phyloP scores from a whole-genome alignment of 2,329 filamentous ascomycete genomes.

The Diplodia sapinea region DNA sequence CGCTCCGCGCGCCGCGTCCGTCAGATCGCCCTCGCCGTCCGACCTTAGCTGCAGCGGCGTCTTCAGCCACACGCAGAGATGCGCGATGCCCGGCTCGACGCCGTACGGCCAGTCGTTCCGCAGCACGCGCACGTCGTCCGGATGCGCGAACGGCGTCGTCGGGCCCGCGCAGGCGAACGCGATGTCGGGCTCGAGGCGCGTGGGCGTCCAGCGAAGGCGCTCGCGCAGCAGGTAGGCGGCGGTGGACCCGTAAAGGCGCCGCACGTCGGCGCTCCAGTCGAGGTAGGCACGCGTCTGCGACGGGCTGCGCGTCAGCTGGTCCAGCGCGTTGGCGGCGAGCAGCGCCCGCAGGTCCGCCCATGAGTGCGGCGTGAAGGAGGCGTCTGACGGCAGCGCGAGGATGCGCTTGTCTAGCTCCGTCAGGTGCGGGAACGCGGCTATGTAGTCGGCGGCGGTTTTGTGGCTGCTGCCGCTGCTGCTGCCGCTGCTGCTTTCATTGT shows the following conservation, averaged over 20 bases:
- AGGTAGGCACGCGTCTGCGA: conserved; percentile 65
- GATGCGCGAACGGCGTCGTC: conserved; percentile 58
- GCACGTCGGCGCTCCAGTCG: conserved; percentile 62
- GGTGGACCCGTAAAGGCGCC: conserved; percentile 61
- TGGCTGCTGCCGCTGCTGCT: not conserved
- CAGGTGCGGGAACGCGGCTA: conserved; percentile 42
- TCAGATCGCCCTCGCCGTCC: conserved; percentile 41
- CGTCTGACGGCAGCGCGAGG: conserved; percentile 33
- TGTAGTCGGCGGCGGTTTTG: conserved; percentile 33
- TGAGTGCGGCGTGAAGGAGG: conserved; percentile 43
- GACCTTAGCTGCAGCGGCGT: conserved; percentile 42
- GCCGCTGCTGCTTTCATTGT: too few relatives aligned
- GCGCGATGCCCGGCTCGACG: conserved; percentile 56
- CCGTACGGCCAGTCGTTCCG: conserved; percentile 70
- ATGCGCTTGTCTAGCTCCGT: conserved; percentile 42
- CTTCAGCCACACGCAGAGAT: conserved; percentile 62
- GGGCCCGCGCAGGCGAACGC: conserved; percentile 52
- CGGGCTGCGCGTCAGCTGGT: conserved; percentile 63
- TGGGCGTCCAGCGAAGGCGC: conserved; percentile 59
- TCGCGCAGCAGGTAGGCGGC: conserved; percentile 62
- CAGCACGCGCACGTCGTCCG: conserved; percentile 62
- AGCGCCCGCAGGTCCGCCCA: conserved; percentile 43
- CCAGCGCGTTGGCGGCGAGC: conserved; percentile 58
- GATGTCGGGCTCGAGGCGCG: not conserved
- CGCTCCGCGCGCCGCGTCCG: conserved; percentile 37